Base-by-base conservation (phyloP, 2,329 filamentous ascomycete species). In the Trichoderma pleuroti region DNA sequence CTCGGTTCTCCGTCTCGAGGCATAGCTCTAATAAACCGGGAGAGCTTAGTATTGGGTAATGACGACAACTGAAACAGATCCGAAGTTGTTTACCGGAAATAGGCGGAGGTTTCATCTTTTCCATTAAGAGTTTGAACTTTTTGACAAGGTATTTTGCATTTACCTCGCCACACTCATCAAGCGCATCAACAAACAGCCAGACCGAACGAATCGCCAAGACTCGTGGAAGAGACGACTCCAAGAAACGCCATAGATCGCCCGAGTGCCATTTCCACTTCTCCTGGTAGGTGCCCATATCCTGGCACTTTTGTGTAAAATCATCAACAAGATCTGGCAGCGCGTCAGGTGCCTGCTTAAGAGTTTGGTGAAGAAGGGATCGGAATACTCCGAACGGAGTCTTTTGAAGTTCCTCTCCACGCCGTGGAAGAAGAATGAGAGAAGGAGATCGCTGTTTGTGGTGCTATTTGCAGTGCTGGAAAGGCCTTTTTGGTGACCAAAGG, bases 351-450 rank as follows among this genome's bases (percentile, higher is more conserved):
- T 79, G 74, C 1, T 60, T 30, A 8, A 81, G 77, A 26, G 78
- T 6, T 6, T 81, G 79, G 68, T 81, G 73, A 10, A 82, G 70
- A 2, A 83, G 68, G 3, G 80, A 77, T 16, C 80, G 76, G 60
- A 79, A 79, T 70, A 83, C 75, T 11, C 81, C 82, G 2, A 79
- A 36, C 1, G 72, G 75, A 0, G 75, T 74, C 65, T 74, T 80
- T 72, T 83, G 78, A 5, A 82, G 74, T 10, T 74, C 46, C 11
- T 71, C 36, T 8, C 81, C 80, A 4, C 77, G 8, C 72, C 77
- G 21, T 81, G 76, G 66, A 83, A 82, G 72, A 82, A 82, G 74
- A 82, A 82, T 0, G 74, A 76, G 7, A 76, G 60, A 9, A 78
- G 34, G 1, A 32, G 36, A 3, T 32, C 18, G 11, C 71, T 62